Base-by-base conservation (phyloP, 2,329 filamentous ascomycete species). In the Hypomyces perniciosus region DNA sequence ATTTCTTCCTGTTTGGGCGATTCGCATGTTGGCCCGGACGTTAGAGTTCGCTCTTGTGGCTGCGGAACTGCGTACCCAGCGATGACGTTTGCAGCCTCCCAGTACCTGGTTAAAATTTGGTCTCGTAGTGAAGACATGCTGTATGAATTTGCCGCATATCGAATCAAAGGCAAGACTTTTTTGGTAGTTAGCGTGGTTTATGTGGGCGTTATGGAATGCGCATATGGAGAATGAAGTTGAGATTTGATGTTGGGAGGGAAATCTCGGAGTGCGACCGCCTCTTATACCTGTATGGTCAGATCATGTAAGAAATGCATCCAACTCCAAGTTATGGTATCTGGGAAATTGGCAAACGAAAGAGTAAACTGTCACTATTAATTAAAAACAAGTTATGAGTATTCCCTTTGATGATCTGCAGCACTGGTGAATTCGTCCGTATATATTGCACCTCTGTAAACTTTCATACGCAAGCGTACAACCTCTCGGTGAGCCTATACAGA, bases 91-190 rank as follows among this genome's bases (percentile, higher is more conserved):
- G 60, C 53, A 20, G 57, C 61, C 29, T 62, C 49, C 4, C 57
- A 52, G 48, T 63, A 68, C 44, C 56, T 59, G 40, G 50, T 46
- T 8, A 67, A 52, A 40, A 66, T 43, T 20, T 51, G 50, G 10
- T 51, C 46, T 44, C 57, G 57, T 33, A 54, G 30, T 39, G 53
- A 52, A 8, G 50, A 50, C 62, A 65, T 46, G 12, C n/a, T 8
- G 20, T 27, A 1, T 10, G 20, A 20, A 20, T 20, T 20, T 20
- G 20, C 20, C 3, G 2, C 20, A 20, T 20, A 20, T 20, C 20
- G 2, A 20, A 20, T 20, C 20, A 20, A 20, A 3, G 20, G 20
- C 20, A 3, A 20, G 2, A 20, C 3, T 20, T 20, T 20, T 20
- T 20, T 20, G 20, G 20, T 20, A 20, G 20, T 20, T 20, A 20